Base-by-base conservation (phyloP, 2,329 filamentous ascomycete species). In the Sphaerulina musiva region DNA sequence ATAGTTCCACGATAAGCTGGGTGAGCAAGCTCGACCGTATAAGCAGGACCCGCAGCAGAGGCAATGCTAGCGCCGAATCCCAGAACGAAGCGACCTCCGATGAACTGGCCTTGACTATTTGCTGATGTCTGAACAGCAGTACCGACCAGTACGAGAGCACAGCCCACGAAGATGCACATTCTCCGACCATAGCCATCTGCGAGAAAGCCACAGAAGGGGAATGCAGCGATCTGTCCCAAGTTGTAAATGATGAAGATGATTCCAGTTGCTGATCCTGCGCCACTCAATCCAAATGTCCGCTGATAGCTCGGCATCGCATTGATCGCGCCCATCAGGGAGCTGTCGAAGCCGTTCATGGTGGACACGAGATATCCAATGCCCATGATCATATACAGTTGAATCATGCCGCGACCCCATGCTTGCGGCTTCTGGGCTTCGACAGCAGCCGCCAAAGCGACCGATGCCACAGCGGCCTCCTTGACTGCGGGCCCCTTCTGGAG, bases 1-100 rank as follows among this genome's bases (percentile, higher is more conserved):
- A 83, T 76, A 17, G 79, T 75, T 32, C 81, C 81, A 59, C 82
- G 75, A 64, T 80, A 82, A 3, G 77, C 77, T 0, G 82, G 82
- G 60, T 84, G 82, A 2, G 80, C 76, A 38, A 83, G 69, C 64
- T 85, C 81, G 46, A 81, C 77, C 11, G 78, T 78, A 63, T 84
- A 85, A 9, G 80, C 76, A 1, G 82, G 83, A 0, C 78, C 81
- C 8, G 81, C 80, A 2, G 79, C 77, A n/a, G 76, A 75, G 2
- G 78, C 78, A 51, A 84, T 79, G 46, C 49, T 59, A n/a, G 59
- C 79, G 39, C 81, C 81, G 42, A 72, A 71, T 2, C 70, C 70
- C 39, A 73, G 67, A 3, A 73, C n/a, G 56, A 72, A 73, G 14
- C 70, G 62, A 11, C 70, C 70, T 10, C 61, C 79, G 59, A 83